Evolutionary conservation across 352 stramenopile genomes (phyloP), one percentile per base, ranked within the genome.

Genomic region (Phytopythium mirpurense): DNA sequence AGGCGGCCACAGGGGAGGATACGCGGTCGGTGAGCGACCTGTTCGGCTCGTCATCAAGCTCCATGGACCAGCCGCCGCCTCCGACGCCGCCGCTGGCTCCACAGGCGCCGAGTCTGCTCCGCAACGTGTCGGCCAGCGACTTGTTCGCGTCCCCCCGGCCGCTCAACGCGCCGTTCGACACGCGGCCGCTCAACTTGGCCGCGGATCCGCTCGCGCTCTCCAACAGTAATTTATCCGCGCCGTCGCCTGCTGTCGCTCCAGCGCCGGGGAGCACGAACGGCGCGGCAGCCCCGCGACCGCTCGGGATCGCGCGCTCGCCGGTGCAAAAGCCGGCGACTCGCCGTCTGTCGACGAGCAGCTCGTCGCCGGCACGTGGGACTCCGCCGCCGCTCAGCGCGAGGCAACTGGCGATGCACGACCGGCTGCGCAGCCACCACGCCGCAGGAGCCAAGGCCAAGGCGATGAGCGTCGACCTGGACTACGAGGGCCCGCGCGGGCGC

Each of bases 221-320:
- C 51, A 53, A 64, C 14, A 72, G 59, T 49, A 71, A 51, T 52
- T 64, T 83, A 42, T 83, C 53, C 63, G 42, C 23, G 35, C 50
- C 11, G 43, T 32, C 42, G 7, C 36, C 24, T 27, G 29, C 31
- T 21, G 45, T 40, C 31, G 16, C 49, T 11, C 10, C 36, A 21
- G 31, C 29, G 10, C 35, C 43, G 16, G 51, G 34, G 31, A 49
- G 18, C 24, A 15, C 27, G 43, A 50, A 50, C 43, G 43, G 43
- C 18, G 5, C 29, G n/a, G 15, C 29, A 18, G 9, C 31, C 15
- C 46, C 46, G 26, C 46, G 46, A 23, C 32, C 46, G 8, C 32
- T 43, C 2, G 31, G 31, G 12, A 41, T 53, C n/a, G 31, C 46
- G 10, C 46, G 31, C 11, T 53, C 46, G 14, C 46, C 46, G 14